A percentile compares a stretch with the other conserved stretches of the same genome.
Conservation (phyloP, 129 eudicot species). For the Erigeron canadensis region DNA sequence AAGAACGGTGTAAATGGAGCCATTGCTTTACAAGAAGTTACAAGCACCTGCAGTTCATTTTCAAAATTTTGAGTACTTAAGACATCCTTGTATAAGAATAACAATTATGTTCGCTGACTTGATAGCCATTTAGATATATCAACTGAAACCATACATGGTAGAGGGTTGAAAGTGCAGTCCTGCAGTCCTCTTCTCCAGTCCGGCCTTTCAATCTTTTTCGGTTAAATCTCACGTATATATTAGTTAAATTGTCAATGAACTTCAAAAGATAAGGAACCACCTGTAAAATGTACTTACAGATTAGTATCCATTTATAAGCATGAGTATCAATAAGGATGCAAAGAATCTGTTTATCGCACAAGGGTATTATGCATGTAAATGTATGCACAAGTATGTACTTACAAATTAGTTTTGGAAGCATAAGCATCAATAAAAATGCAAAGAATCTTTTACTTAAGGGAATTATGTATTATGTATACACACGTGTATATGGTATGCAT, state of each 20-base stretch:
- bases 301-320: constrained; percentile 8
- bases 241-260: constrained; percentile 73
- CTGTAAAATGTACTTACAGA: constrained; percentile 34
- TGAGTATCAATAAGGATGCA: neutral
- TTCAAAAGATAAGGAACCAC: constrained; percentile 86
- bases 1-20: constrained; percentile 96
- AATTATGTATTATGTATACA: neutral
- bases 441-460: neutral
- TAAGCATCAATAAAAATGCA: neutral
- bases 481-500: neutral
- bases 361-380: neutral
- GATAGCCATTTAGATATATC: neutral
- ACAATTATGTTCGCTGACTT: neutral
- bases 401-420: too few species aligned
- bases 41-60: constrained; percentile 49
- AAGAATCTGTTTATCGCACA: neutral
- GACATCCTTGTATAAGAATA: neutral
- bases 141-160: constrained; percentile 53
- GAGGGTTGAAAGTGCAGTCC: constrained; percentile 85
- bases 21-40: constrained; percentile 82
- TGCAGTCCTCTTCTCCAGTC: constrained; percentile 85
- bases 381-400: neutral
- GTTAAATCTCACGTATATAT: constrained; percentile 78
- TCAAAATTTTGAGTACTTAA: neutral
- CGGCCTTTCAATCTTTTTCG: constrained; percentile 91